A percentile compares a stretch with the other conserved stretches of the same genome.
These are phyloP conservation scores for Daldinia decipiens DNA, from an alignment of 495 filamentous ascomycete genomes.

Conservation along the genomic window DNA sequence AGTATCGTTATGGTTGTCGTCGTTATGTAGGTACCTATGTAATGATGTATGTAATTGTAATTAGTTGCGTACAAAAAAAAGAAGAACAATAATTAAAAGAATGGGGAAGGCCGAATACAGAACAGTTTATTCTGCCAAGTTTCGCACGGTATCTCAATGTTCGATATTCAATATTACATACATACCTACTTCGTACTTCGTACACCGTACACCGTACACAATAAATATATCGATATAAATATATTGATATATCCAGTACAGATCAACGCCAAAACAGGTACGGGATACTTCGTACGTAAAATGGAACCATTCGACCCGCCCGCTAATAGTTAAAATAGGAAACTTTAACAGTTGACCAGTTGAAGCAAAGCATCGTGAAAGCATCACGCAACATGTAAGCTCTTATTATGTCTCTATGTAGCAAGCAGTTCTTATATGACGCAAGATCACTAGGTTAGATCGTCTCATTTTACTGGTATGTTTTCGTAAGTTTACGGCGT, in stretches of 20 bases:
- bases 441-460: too few relatives aligned
- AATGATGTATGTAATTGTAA: too few relatives aligned
- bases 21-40: too few relatives aligned
- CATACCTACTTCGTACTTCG: too few relatives aligned
- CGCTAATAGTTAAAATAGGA: slow-evolving; percentile 29
- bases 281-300: slow-evolving; percentile 18
- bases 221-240: not conserved
- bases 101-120: not conserved
- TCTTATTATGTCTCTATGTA: not conserved
- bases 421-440: not conserved
- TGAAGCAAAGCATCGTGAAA: slow-evolving; percentile 19
- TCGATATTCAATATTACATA: not conserved
- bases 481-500: too few relatives aligned
- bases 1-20: not conserved
- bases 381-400: slow-evolving; percentile 12
- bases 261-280: slow-evolving; percentile 1
- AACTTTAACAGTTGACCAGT: slow-evolving; percentile 40
- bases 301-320: slow-evolving; percentile 16
- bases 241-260: not conserved
- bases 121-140: not conserved
- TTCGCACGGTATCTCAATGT: not conserved
- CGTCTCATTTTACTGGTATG: too few relatives aligned
- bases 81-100: not conserved
- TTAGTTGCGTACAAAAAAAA: not conserved
- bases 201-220: too few relatives aligned